Evolutionary conservation across 225 moss, liverwort and hornwort genomes (phyloP), one percentile per base, ranked within the genome.

Genomic region (Climacium dendroides): DNA sequence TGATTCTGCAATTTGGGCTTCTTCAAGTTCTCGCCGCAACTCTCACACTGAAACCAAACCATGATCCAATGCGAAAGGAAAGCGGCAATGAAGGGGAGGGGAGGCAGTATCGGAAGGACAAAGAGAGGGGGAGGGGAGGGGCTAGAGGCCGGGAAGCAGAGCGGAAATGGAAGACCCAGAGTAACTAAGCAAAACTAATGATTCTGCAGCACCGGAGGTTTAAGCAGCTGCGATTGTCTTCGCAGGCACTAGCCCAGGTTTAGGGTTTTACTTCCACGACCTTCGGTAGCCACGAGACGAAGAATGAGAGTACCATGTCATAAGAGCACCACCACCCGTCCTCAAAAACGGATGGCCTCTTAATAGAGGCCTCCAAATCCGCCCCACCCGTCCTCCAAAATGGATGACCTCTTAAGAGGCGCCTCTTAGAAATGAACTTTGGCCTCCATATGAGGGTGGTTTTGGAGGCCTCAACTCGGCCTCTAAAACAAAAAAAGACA

Each of bases 41-140:
- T 96, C 91, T 98, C 98, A 83, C 98, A 98, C 91, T 98, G 98
- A 91, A 98, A 98, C 98, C 98, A 98, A 83, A 98, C 98, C 98
- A 98, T 98, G 89, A 85, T 94, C 47, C 81, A 37, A 50, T 35
- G 37, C 70, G 53, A 77, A 25, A 54, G 72, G 54, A 80, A 61
- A 41, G 55, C 47, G 57, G 29, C n/a, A 83, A 47, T 26, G 66
- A 29, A 29, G n/a, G 23, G 59, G 32, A 37, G 50, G 7, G 17
- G 16, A 55, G 26, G 55, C 78, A 78, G 78, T 55, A 2, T 57
- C 78, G 13, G 25, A 79, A 13, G 15, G 19, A 37, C 62, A 37
- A 11, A 30, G 22, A 26, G 70, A 41, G n/a, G 23, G 80, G 19
- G 34, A 43, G 57, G 18, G 16, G 35, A 43, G 57, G 18, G 16